Evolutionary conservation across 441 rosid genomes (phyloP).

Genomic region (Breynia disticha): DNA sequence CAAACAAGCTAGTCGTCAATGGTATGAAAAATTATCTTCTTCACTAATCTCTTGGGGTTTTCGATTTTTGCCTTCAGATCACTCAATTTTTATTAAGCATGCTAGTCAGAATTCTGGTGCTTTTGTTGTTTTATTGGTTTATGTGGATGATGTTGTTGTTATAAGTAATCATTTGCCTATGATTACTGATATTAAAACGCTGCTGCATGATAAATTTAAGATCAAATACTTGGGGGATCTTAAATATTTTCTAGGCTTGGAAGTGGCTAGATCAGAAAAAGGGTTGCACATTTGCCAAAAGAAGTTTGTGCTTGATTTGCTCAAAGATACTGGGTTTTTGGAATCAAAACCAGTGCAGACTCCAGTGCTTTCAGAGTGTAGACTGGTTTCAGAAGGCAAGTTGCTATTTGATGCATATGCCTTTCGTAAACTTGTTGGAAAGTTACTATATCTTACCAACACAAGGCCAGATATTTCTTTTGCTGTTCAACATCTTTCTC

Average conservation of each 20-base stretch:
- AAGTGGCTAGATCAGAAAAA: neutral
- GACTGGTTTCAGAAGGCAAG: neutral
- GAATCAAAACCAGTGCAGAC: neutral
- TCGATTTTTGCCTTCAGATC: neutral
- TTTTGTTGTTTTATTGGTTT: neutral
- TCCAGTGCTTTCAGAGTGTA: neutral
- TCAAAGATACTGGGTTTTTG: neutral
- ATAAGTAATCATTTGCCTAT: neutral
- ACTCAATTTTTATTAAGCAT: neutral
- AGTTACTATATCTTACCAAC: neutral
- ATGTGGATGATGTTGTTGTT: neutral
- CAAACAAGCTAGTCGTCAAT: neutral
- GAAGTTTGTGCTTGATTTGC: neutral
- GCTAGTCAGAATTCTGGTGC: too few relatives aligned
- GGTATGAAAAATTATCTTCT: neutral
- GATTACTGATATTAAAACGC: neutral
- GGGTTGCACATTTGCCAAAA: neutral
- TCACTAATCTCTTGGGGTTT: neutral
- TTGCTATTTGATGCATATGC: neutral
- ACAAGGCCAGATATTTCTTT: neutral
- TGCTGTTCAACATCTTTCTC: neutral
- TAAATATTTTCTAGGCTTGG: neutral
- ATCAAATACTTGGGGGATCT: neutral
- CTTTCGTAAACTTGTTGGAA: neutral
- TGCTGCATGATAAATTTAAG: neutral